Evolutionary conservation across 2,329 filamentous ascomycete species (phyloP).

Genomic region (Aspergillus quadricinctus): DNA sequence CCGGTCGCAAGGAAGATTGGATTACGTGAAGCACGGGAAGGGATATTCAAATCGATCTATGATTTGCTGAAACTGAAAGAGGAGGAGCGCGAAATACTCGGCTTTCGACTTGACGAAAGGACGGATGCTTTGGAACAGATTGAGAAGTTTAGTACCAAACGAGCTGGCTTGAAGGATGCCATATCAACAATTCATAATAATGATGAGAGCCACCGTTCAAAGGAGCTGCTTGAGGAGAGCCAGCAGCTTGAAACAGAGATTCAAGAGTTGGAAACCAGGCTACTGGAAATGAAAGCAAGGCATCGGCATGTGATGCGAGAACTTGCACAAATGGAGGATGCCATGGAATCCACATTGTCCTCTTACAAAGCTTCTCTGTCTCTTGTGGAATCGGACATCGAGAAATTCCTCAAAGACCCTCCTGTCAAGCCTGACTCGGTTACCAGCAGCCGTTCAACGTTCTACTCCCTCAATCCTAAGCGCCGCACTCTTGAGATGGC

Average conservation of each 20-base stretch:
- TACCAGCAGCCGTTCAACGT: conserved; percentile 33
- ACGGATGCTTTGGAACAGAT: conserved; percentile 48
- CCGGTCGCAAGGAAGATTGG: conserved; percentile 45
- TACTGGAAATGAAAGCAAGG: conserved; percentile 52
- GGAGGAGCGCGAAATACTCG: conserved; percentile 51
- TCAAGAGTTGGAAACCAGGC: conserved; percentile 51
- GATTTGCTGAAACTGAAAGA: conserved; percentile 54
- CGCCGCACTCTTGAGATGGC: conserved; percentile 59
- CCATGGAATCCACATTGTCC: conserved; percentile 54
- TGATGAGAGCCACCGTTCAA: conserved; percentile 41
- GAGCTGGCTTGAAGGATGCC: conserved; percentile 46
- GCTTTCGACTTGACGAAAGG: conserved; percentile 43
- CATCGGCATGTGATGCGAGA: conserved; percentile 52
- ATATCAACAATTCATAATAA: conserved; percentile 48
- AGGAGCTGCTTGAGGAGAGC: conserved; percentile 48
- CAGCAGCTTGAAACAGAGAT: conserved; percentile 53
- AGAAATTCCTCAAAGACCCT: conserved; percentile 48
- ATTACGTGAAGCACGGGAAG: conserved; percentile 50
- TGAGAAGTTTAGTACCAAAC: conserved; percentile 48
- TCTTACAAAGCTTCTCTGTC: conserved; percentile 55
- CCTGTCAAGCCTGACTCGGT: conserved; percentile 37
- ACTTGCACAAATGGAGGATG: conserved; percentile 52
- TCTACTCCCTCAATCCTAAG: conserved; percentile 51
- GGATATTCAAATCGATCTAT: conserved; percentile 54
- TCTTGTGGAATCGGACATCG: conserved; percentile 53